Base-by-base conservation (phyloP, 2,329 filamentous ascomycete genomes). In the Colletotrichum caudatum region DNA sequence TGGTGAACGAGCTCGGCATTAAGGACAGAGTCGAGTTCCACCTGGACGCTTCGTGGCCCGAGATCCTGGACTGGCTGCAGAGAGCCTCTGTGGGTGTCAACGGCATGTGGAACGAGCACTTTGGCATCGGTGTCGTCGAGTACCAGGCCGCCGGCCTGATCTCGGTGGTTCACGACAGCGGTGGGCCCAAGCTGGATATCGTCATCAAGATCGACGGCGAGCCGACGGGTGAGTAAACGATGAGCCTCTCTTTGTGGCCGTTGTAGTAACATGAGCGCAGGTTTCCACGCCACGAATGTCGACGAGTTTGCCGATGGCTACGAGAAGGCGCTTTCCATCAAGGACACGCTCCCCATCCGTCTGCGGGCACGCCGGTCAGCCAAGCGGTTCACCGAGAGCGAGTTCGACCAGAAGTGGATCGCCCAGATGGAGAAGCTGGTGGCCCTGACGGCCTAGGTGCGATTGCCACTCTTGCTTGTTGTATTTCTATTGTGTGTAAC, bases 51-150 rank as follows among this genome's bases (percentile, higher is more conserved):
- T 90, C 93, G 35, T 99, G 95, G 94, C 90, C 93, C 4, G 89
- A 94, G 75, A 93, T 99, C 64, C 85, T 98, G 12, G 88, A 92
- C 41, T 94, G 93, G 89, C 85, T 98, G 72, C 85, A 89, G 64
- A 90, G 86, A 73, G 91, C 93, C 5, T 95, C 90, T 23, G 89
- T 99, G 1, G 96, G 96, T 61, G 94, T 97, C 39, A 99, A 99
- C 77, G 94, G 93, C 78, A 99, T 99, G 96, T 99, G 96, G 95
- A 98, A 98, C 80, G 96, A 99, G 83, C 96, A 99, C 81, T 99
- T 99, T 80, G 96, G 96, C 29, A 99, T 99, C 71, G 96, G 96
- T 1, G 95, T 98, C 20, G 96, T 99, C 51, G 96, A 99, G 84
- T 99, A 98, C 79, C 95, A 98, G 80, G 96, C 96, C 5, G 96